Base-by-base conservation (phyloP, 805 yeast genomes). In the Metschnikowia shivogae region DNA sequence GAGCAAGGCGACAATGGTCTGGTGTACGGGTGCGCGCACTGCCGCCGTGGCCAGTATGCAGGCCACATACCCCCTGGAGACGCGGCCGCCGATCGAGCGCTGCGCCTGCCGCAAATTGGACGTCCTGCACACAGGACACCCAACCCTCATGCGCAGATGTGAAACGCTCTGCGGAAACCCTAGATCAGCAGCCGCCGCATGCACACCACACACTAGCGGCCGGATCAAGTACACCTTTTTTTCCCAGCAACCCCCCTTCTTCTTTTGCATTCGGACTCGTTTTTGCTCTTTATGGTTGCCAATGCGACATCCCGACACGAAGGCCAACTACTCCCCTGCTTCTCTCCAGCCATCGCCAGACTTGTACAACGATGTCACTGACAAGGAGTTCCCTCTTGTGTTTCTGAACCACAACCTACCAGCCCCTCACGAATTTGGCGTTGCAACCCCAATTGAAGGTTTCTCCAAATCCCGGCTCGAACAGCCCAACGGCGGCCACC, bases 131-230 rank as follows among this genome's bases (percentile, higher is more conserved):
- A 14, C 9, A 12, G 4, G 14, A 22, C n/a, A n/a, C 35, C 35
- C 24, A 33, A 27, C 39, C 32, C 39, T 36, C 33, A 37, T 29
- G 20, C 34, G 34, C 40, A 37, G 34, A 37, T 17, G 17, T 17
- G 17, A 17, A 17, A 17, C 17, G 17, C 17, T 30, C 42, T 39
- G 42, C 35, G 34, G 30, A 39, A 31, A 31, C 42, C 42, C 42
- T 39, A 39, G 30, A 39, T 39, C 31, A 39, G 20, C 29, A 24
- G 29, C 22, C 19, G 14, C 35, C 41, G 28, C 42, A 39, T 39
- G 42, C 42, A 39, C 42, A 39, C 42, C 42, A 30, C 29, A 39
- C 35, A 13, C 31, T 32, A 31, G 14, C 22, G 39, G 42, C 42
- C 35, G 22, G 24, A 22, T 22, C 31, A 26, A 30, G 26, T 22